Evolutionary conservation across 2,329 filamentous ascomycete species (phyloP).

Genomic region (Arachnomyces sp.): DNA sequence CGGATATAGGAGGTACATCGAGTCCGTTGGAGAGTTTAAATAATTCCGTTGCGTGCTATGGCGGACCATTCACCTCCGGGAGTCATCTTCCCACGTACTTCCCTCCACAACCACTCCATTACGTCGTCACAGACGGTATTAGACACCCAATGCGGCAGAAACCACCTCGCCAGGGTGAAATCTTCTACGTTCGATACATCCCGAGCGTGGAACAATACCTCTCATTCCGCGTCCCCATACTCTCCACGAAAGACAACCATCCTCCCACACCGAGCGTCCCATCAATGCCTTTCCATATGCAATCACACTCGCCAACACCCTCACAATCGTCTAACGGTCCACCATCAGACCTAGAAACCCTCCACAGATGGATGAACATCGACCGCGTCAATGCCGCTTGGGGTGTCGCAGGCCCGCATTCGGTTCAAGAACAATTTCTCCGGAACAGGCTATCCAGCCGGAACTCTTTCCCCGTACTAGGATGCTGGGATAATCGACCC

Average conservation of each 20-base stretch:
- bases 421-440: conserved; percentile 61
- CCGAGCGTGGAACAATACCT: conserved; percentile 77
- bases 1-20: conserved; percentile 6
- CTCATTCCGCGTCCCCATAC: conserved; percentile 76
- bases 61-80: conserved; percentile 68
- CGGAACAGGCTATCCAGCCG: conserved; percentile 54
- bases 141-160: conserved; percentile 84
- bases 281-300: conserved; percentile 16
- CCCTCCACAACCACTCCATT: conserved; percentile 74
- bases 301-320: conserved; percentile 25
- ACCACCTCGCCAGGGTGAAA: conserved; percentile 80
- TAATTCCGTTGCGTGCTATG: conserved; percentile 11
- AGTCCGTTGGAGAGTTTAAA: neutral
- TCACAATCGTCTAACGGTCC: conserved; percentile 38
- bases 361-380: conserved; percentile 84
- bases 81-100: conserved; percentile 89
- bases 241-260: conserved; percentile 49
- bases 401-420: conserved; percentile 56
- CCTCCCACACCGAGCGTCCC: conserved; percentile 41
- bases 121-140: conserved; percentile 67
- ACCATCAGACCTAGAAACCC: conserved; percentile 57
- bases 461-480: conserved; percentile 85
- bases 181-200: conserved; percentile 83
- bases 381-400: conserved; percentile 79
- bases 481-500: conserved; percentile 86